Evolutionary conservation across 345 rosid genomes (phyloP), one percentile per base, ranked within the genome.

Genomic region (Salix brachista): DNA sequence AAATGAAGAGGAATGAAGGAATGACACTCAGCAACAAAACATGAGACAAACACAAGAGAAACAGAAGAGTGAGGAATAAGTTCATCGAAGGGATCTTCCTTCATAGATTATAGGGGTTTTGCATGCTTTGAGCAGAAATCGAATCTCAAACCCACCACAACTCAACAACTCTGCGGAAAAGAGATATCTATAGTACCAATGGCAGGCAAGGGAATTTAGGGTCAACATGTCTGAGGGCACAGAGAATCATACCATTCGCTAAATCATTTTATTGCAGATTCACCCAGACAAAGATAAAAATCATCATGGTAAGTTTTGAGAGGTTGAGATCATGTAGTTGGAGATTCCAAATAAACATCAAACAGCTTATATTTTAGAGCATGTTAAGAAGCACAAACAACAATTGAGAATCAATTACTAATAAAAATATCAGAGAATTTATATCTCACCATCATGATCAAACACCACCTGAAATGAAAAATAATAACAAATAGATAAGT

Each of bases 391-490:
- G 16, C 16, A 28, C 19, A n/a, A 11, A 18, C 19, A 67, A 16
- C 3, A 56, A 58, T 26, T 21, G 25, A 73, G 65, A 75, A 67
- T 26, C 28, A 58, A 39, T 13, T 64, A 18, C 4, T n/a, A 46
- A 19, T 8, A 14, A 44, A 75, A 50, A 54, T 58, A 54, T 32
- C 26, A 42, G 17, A 34, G 67, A 66, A 1, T 67, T 25, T 12
- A 73, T 54, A 48, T 72, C 96, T 87, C 83, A 96, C 99, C 99
- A 89, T 96, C 98, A 87, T 96, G 94, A 90, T 93, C 98, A 77
- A 96, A 96, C 81, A 90, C 98, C 79, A 96, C 99, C 98, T 96
- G 96, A 91, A 84, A 65, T 50, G 66, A 80, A 73, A 41, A 69
- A 70, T 8, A 78, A 46, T 52, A 69, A 70, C 73, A 42, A 74